Conservation (phyloP, 1,284 basidiomycete genomes). For the Pseudozyma thailandica region DNA sequence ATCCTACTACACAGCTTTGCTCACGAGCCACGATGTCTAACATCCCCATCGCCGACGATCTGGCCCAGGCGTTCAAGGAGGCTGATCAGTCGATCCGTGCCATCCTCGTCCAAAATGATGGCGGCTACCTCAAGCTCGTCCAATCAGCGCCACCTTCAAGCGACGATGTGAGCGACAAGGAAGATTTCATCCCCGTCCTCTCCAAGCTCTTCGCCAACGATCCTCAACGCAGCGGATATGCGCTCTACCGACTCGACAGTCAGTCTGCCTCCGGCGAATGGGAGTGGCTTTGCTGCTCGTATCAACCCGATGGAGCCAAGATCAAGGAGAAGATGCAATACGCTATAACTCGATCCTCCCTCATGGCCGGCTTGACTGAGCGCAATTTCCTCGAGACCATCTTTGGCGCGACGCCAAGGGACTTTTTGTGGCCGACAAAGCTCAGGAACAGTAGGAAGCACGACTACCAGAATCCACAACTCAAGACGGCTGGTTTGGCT, state of each 20-base stretch:
- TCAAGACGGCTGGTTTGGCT: constrained; percentile 43
- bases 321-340: constrained; percentile 65
- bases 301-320: constrained; percentile 59
- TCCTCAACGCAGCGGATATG: constrained; percentile 56
- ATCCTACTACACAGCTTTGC: not conserved
- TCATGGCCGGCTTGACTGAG: constrained; percentile 53
- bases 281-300: constrained; percentile 62
- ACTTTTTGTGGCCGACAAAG: constrained; percentile 57
- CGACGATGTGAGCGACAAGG: constrained; percentile 40
- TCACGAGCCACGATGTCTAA: constrained; percentile 28
- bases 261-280: constrained; percentile 56
- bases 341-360: constrained; percentile 50
- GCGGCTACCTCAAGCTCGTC: constrained; percentile 47
- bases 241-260: constrained; percentile 57
- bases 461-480: constrained; percentile 65
- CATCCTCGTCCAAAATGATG: constrained; percentile 57
- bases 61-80: constrained; percentile 31
- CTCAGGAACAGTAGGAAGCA: constrained; percentile 60
- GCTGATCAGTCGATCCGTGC: constrained; percentile 41
- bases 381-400: constrained; percentile 61
- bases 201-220: constrained; percentile 52
- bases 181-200: constrained; percentile 48
- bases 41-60: constrained; percentile 47
- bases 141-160: constrained; percentile 24
- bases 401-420: constrained; percentile 49